Evolutionary conservation across 1,139 yeast species (phyloP), one percentile per base, ranked within the genome.

Genomic region (Sugiyamaella pinicola): DNA sequence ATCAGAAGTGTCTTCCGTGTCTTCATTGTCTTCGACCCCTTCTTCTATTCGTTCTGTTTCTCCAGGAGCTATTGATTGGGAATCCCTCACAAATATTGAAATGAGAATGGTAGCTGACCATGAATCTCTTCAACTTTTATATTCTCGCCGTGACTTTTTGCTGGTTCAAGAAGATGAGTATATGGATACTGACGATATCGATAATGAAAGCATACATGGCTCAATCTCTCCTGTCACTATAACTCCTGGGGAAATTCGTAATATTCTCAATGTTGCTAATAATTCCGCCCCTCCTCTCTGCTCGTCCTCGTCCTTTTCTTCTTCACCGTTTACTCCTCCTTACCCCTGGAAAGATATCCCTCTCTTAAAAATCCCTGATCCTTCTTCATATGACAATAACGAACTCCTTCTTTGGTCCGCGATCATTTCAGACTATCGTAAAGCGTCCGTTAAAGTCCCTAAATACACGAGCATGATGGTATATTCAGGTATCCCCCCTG

Each of bases 401-500:
- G 74, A 70, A 47, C 66, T 70, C 21, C 57, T 61, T 47, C 61
- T 71, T 31, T 71, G 74, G 74, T 61, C 71, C 1, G 71, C 72
- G 1, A 56, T 71, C 9, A 62, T 69, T 19, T 59, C 69, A 3
- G 70, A 71, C 51, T 72, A 69, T 58, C 64, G 69, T 7, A 59
- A 59, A 18, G 65, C 69, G 6, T 70, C 65, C 12, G 54, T 61
- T 12, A 58, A 62, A 40, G 58, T 68, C n/a, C 75, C 75, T 22
- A 59, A 61, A 42, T 67, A 67, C 49, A 55, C 66, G 26, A 58
- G 55, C 41, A 58, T 60, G 33, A 63, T 68, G 70, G 64, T 72
- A 33, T 64, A 70, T 52, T 63, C 68, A 3, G 75, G 74, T n/a
- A 62, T 72, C 24, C 75, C 75, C 2, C 71, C 73, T 5, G 69